Evolutionary conservation across 352 stramenopile genomes (phyloP).

Genomic region (Blastocystis hominis): DNA sequence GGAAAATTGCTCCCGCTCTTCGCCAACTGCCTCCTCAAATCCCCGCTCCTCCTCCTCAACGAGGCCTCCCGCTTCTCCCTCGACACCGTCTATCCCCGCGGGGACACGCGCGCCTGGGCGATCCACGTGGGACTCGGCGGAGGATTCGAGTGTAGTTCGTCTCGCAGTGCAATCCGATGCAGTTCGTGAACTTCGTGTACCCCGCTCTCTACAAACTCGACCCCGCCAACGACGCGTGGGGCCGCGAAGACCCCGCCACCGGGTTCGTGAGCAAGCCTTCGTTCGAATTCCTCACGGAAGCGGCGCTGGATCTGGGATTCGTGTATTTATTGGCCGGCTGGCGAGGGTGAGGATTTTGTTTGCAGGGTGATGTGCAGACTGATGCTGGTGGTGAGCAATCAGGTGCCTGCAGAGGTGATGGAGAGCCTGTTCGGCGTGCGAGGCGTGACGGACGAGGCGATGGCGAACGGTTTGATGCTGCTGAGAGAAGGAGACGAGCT

Average conservation of each 20-base stretch:
- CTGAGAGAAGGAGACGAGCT: conserved; percentile 38
- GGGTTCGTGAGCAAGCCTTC: conserved; percentile 23
- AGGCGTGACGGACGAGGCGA: not conserved
- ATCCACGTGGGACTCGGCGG: not conserved
- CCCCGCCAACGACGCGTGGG: not conserved
- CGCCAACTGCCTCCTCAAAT: conserved; percentile 38
- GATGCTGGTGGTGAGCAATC: conserved; percentile 21
- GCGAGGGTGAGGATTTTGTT: not conserved
- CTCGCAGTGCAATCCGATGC: not conserved
- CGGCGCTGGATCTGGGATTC: not conserved
- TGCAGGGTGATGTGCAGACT: not conserved
- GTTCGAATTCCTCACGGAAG: conserved; percentile 8
- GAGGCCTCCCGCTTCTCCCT: not conserved
- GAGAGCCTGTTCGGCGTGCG: conserved; percentile 25
- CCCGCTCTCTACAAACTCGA: conserved; percentile 37
- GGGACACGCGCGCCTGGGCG: conserved; percentile 45
- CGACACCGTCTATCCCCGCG: not conserved
- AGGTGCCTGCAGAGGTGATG: conserved; percentile 6
- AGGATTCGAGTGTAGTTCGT: conserved; percentile 13
- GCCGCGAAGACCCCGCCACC: not conserved
- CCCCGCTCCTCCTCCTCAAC: conserved; percentile 17
- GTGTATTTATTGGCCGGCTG: conserved; percentile 22
- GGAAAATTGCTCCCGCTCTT: conserved; percentile 29
- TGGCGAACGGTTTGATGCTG: not conserved
- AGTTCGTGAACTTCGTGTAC: conserved; percentile 41